These are phyloP conservation scores for Lecanicillium sp. DNA, from an alignment of 2,329 filamentous ascomycete species.

Conservation along the genomic window DNA sequence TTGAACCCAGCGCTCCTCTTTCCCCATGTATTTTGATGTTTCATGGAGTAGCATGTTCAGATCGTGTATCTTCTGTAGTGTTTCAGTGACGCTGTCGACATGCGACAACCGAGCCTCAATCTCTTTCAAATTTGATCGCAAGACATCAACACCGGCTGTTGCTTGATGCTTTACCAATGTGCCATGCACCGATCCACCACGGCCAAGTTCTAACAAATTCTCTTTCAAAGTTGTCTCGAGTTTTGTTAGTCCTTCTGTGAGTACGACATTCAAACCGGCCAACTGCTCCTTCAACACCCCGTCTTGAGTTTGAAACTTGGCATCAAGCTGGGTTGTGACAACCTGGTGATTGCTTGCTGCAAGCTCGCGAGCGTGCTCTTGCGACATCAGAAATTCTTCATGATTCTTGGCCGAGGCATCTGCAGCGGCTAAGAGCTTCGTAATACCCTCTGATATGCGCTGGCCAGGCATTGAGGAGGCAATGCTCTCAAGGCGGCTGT, in stretches of 20 bases:
- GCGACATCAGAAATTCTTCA: neutral
- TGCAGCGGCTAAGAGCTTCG: neutral
- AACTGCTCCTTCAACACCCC: neutral
- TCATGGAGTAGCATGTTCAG: constrained; percentile 24
- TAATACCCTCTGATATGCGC: neutral
- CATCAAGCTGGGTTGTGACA: neutral
- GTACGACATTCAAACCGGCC: neutral
- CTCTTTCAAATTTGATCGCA: constrained; percentile 9
- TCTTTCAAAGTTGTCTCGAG: neutral
- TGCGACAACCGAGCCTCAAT: constrained; percentile 17
- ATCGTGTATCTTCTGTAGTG: constrained; percentile 22
- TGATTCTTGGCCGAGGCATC: neutral
- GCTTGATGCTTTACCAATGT: neutral
- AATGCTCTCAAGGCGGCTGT: constrained; percentile 3
- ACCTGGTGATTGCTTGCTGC: neutral
- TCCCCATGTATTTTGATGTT: constrained; percentile 23
- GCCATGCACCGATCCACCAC: no score
- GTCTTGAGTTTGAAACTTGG: neutral
- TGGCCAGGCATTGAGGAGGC: neutral
- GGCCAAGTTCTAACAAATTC: no score
- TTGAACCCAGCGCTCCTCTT: constrained; percentile 26
- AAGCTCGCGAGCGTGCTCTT: neutral
- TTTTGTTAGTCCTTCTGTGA: neutral
- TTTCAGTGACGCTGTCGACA: constrained; percentile 16
- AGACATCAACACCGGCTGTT: constrained; percentile 13